phyloP scores from a whole-genome alignment of 495 filamentous ascomycete species.

The Oidiodendron maius region DNA sequence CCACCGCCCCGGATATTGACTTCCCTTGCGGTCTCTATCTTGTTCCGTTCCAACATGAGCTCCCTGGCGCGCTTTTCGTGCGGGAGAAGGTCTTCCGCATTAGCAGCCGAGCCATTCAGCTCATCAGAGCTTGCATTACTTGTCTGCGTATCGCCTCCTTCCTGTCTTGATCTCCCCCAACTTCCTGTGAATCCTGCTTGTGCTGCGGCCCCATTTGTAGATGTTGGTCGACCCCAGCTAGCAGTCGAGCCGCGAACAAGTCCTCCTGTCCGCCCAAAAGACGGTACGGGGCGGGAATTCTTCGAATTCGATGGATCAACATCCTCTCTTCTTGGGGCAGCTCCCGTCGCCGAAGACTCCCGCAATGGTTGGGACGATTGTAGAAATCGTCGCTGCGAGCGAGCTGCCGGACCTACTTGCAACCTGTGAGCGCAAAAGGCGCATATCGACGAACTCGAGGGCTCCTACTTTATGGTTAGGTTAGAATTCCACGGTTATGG shows the following conservation, averaged over 20 bases:
- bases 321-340: conserved; percentile 5
- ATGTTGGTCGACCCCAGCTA: conserved; percentile 7
- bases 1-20: conserved; percentile 12
- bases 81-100: conserved; percentile 10
- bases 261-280: conserved; percentile 8
- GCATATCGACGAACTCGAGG: conserved; percentile 17
- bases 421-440: conserved; percentile 23
- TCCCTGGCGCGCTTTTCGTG: conserved; percentile 20
- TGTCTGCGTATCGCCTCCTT: background rate
- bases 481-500: conserved; percentile 8
- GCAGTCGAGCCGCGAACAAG: conserved; percentile 1
- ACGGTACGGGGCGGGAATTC: background rate
- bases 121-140: background rate
- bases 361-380: conserved; percentile 15
- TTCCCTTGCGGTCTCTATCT: background rate
- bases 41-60: conserved; percentile 6
- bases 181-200: background rate
- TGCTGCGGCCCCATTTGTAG: background rate
- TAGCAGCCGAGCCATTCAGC: background rate
- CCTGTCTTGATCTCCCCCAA: conserved; percentile 1
- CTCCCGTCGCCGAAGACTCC: conserved; percentile 13
- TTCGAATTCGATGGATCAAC: background rate
- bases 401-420: conserved; percentile 16
- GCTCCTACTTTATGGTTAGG: conserved; percentile 14
- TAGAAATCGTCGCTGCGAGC: conserved; percentile 20